Percentiles rank a stretch among this genome's conserved stretches.
Conservation (phyloP, 345 rosid genomes). For the Melaleuca alternifolia region DNA sequence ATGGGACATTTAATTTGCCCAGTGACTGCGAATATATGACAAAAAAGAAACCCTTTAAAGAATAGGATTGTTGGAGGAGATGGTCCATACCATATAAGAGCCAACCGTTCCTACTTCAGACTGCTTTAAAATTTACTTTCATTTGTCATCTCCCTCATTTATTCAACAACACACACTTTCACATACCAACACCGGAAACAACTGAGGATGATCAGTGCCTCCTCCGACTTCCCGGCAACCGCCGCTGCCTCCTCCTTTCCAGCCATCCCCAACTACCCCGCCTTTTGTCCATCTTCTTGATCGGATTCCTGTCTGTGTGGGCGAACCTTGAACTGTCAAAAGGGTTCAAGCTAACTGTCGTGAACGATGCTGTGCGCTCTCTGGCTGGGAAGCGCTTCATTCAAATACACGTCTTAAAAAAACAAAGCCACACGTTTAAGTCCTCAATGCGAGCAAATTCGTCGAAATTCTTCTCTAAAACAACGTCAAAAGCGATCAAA, state of each 20-base stretch:
- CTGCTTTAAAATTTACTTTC: background rate
- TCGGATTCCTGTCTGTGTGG: conserved; percentile 45
- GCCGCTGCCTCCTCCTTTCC: background rate
- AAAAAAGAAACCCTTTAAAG: background rate
- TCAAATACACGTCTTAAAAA: background rate
- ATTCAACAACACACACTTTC: background rate
- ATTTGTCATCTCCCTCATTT: background rate
- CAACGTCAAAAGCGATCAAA: conserved; percentile 23
- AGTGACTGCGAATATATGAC: background rate
- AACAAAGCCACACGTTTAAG: background rate
- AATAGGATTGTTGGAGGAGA: background rate
- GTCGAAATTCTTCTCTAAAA: background rate
- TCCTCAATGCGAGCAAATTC: background rate
- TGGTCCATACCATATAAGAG: background rate
- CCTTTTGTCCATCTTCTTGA: conserved; percentile 12
- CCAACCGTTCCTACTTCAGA: background rate
- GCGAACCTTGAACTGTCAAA: conserved; percentile 38
- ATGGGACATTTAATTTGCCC: background rate
- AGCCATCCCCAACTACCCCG: conserved; percentile 13
- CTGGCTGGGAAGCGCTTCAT: background rate
- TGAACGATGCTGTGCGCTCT: background rate
- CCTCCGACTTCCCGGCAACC: background rate
- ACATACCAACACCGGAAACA: background rate
- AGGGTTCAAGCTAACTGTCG: background rate
- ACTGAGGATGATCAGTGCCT: background rate